phyloP scores from a whole-genome alignment of 164 flowering plant species.

The Brasenia schreberi region DNA sequence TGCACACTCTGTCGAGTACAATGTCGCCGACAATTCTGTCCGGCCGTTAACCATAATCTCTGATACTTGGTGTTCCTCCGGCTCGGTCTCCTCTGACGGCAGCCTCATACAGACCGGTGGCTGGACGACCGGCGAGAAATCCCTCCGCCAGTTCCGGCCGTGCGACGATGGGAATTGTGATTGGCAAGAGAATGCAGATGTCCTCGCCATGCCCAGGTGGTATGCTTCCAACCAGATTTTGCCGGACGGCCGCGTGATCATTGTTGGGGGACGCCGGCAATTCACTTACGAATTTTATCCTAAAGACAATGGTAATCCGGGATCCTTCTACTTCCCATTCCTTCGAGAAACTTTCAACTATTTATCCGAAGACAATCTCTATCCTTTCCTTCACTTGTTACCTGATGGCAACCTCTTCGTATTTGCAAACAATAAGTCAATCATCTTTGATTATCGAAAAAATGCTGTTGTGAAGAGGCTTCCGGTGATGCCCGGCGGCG shows the following conservation, averaged over 20 bases:
- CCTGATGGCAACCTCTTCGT: conserved; percentile 35
- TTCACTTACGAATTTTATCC: conserved; percentile 79
- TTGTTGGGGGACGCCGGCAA: conserved; percentile 58
- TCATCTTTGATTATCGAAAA: conserved; percentile 21
- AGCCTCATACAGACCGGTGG: conserved; percentile 72
- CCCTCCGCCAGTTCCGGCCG: conserved; percentile 33
- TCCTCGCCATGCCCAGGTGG: conserved; percentile 38
- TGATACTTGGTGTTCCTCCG: conserved; percentile 80
- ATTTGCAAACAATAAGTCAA: conserved; percentile 30
- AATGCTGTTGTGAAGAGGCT: conserved; percentile 15
- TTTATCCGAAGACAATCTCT: conserved; percentile 28
- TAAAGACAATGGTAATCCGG: conserved; percentile 10
- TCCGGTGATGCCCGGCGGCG: conserved; percentile 27
- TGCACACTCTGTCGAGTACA: conserved; percentile 70
- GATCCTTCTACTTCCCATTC: conserved; percentile 7
- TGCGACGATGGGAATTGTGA: conserved; percentile 35
- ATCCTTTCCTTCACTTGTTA: conserved; percentile 33
- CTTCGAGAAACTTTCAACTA: conserved; percentile 14
- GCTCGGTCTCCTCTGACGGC: conserved; percentile 37
- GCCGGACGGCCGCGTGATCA: conserved; percentile 51
- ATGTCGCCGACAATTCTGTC: conserved; percentile 31
- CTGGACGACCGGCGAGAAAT: conserved; percentile 37
- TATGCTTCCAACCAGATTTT: conserved; percentile 66
- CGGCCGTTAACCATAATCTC: conserved; percentile 48
- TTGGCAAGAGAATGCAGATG: conserved; percentile 42